A percentile compares a stretch with the other conserved stretches of the same genome.
phyloP scores from a whole-genome alignment of 441 rosid genomes.

The Melastoma candidum region DNA sequence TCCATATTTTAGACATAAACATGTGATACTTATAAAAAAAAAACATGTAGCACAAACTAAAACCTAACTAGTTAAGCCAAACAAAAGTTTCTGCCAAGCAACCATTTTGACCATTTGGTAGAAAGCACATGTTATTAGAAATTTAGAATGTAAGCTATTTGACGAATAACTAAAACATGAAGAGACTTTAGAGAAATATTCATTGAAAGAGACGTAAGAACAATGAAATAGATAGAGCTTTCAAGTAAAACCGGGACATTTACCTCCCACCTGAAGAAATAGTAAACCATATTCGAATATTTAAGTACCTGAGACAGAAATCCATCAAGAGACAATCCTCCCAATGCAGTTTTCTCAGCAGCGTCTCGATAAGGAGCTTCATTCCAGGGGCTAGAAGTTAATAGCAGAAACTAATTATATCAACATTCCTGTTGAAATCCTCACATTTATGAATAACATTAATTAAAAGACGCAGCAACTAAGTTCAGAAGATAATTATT shows the following conservation, averaged over 20 bases:
- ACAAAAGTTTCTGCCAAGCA: no score
- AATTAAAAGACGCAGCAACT: background rate
- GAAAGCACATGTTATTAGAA: no score
- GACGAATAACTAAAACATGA: no score
- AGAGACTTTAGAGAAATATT: no score
- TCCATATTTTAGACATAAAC: background rate
- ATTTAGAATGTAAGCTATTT: no score
- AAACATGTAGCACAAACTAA: background rate
- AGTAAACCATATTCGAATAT: background rate
- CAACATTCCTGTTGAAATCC: background rate
- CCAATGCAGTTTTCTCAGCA: conserved; percentile 44
- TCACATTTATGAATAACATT: background rate
- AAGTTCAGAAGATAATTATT: background rate
- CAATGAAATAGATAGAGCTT: no score
- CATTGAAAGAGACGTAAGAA: no score
- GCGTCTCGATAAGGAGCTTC: conserved; percentile 72
- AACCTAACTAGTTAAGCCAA: no score
- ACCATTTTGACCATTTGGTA: no score
- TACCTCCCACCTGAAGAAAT: no score
- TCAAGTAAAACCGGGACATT: no score
- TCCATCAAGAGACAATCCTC: conserved; percentile 54
- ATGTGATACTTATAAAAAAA: no score
- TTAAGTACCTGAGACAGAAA: conserved; percentile 65
- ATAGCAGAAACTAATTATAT: background rate
- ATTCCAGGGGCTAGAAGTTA: conserved; percentile 56